Conservation (phyloP, 1,139 yeast genomes). For the Saccharomycopsis crataegensis region DNA sequence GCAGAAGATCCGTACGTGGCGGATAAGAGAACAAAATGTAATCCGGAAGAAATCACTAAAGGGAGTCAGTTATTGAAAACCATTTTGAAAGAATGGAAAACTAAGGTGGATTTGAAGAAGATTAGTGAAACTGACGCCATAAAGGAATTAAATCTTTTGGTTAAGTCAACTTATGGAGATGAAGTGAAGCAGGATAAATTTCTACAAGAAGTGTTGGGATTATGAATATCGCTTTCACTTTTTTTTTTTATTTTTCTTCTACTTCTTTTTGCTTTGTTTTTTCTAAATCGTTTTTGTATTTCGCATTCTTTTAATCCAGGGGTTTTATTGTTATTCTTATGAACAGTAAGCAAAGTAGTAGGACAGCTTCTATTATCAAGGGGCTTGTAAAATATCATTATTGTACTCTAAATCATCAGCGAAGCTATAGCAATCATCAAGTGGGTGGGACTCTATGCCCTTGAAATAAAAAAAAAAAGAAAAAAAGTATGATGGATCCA, state of each 20-base stretch:
- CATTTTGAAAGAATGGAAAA: slow-evolving; percentile 57
- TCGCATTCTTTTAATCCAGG: neutral
- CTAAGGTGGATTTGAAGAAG: slow-evolving; percentile 30
- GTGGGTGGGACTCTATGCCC: too few relatives aligned
- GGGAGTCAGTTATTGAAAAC: slow-evolving; percentile 52
- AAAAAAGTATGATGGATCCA: too few relatives aligned
- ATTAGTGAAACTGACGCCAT: slow-evolving; percentile 32
- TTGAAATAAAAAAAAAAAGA: too few relatives aligned
- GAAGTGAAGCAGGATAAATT: slow-evolving; percentile 32
- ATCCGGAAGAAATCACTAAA: slow-evolving; percentile 43
- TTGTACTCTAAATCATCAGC: too few relatives aligned
- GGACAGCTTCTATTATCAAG: too few relatives aligned
- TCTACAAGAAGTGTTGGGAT: slow-evolving; percentile 32
- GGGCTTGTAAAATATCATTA: too few relatives aligned
- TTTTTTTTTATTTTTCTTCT: neutral
- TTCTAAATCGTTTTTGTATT: neutral
- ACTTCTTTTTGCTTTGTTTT: neutral
- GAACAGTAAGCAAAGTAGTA: too few relatives aligned
- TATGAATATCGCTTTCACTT: neutral
- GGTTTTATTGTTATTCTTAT: neutral
- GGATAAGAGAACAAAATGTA: slow-evolving; percentile 45
- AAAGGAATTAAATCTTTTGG: slow-evolving; percentile 30
- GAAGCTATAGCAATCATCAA: too few relatives aligned
- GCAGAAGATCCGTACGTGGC: slow-evolving; percentile 30
- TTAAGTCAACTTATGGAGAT: slow-evolving; percentile 25